These are phyloP conservation scores for Botrytis hyacinthi DNA, from an alignment of 2,329 filamentous ascomycete species.

Conservation along the genomic window DNA sequence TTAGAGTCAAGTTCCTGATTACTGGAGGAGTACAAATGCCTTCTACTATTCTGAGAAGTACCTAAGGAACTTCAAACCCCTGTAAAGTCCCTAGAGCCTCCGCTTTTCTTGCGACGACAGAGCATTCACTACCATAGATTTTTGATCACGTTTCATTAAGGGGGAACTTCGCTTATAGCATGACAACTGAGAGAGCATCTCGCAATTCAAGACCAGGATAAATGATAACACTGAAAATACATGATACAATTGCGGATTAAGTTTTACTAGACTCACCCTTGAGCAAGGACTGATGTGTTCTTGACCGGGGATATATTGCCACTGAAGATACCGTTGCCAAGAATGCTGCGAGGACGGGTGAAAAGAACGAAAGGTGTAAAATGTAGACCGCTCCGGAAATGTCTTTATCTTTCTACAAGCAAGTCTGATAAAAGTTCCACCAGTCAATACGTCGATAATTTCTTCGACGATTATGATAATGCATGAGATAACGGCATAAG, in stretches of 20 bases:
- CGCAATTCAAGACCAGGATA: not conserved
- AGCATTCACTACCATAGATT: not conserved
- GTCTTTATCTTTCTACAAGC: not conserved
- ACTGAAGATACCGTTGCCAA: not conserved
- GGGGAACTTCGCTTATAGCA: not conserved
- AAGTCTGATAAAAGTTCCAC: not conserved
- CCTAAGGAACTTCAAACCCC: not conserved
- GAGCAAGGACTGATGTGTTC: not conserved
- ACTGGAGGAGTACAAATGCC: not conserved
- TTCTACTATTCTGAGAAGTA: not conserved
- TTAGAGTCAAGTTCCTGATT: not conserved
- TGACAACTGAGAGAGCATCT: not conserved
- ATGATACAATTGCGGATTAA: fast-evolving
- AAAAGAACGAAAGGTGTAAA: not conserved
- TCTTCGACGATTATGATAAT: not conserved
- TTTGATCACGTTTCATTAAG: not conserved
- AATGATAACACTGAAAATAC: not conserved
- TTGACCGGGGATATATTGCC: not conserved
- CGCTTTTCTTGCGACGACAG: not conserved
- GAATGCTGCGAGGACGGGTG: not conserved
- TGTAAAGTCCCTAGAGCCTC: not conserved
- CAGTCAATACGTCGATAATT: not conserved
- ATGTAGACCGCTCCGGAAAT: not conserved
- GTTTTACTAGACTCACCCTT: not conserved
- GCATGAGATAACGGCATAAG: not conserved